These are phyloP conservation scores for Aspergillus neotritici DNA, from an alignment of 2,329 filamentous ascomycete genomes.

Conservation along the genomic window DNA sequence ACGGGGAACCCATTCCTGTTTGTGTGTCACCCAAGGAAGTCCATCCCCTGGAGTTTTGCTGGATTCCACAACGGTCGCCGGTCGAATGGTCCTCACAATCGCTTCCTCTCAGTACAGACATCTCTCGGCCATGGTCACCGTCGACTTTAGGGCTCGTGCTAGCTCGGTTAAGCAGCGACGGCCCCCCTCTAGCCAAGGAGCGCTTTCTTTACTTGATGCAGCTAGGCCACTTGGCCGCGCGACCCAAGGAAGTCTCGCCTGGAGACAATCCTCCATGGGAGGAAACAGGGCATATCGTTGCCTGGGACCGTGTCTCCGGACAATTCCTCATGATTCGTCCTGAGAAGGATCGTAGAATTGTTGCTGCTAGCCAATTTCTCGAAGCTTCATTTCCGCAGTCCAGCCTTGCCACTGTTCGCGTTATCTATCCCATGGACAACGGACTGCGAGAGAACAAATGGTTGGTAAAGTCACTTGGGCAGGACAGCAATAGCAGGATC, in stretches of 20 bases:
- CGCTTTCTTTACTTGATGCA: conserved; percentile 31
- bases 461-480: too few species aligned
- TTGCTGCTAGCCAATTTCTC: too few species aligned
- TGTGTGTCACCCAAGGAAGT: conserved; percentile 4
- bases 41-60: conserved; percentile 21
- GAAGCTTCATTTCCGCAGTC: too few species aligned
- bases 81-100: conserved; percentile 23
- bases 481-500: too few species aligned
- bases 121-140: conserved; percentile 12
- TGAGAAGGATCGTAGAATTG: conserved; percentile 14
- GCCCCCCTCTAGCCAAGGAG: conserved; percentile 15
- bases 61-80: conserved; percentile 31
- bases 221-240: conserved; percentile 31
- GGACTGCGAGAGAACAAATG: too few species aligned
- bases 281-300: conserved; percentile 32
- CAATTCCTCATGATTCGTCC: conserved; percentile 28
- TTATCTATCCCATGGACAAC: too few species aligned
- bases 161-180: conserved; percentile 19
- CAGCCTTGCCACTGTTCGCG: too few species aligned
- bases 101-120: conserved; percentile 8
- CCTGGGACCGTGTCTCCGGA: conserved; percentile 30
- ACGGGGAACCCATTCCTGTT: conserved; percentile 25
- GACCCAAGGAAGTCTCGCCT: conserved; percentile 5
- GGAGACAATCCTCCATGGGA: conserved; percentile 19
- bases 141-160: conserved; percentile 30